Evolutionary conservation across 2,329 filamentous ascomycete genomes (phyloP).

Genomic region (Alternaria triticina): DNA sequence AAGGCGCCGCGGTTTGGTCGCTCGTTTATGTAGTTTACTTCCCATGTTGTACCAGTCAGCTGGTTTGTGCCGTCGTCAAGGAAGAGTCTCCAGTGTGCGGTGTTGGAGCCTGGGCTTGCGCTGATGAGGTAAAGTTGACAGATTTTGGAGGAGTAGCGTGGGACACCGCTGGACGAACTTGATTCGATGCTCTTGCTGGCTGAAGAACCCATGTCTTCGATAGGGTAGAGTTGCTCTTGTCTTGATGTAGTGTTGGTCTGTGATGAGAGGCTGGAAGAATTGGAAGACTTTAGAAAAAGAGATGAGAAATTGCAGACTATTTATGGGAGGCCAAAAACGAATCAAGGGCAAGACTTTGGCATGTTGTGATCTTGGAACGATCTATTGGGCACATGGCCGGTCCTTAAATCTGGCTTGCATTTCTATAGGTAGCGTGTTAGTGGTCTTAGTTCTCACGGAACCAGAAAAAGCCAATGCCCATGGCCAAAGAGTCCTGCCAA

Average conservation of each 20-base stretch:
- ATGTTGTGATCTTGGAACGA: background rate
- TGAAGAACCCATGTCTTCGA: background rate
- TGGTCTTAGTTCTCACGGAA: background rate
- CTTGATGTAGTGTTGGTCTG: background rate
- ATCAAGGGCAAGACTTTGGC: background rate
- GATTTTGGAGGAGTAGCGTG: background rate
- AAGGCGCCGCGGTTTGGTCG: background rate
- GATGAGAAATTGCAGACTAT: background rate
- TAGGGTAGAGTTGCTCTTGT: background rate
- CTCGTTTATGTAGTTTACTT: background rate
- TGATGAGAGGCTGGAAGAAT: background rate
- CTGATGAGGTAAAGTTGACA: background rate
- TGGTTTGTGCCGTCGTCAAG: background rate
- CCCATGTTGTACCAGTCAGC: background rate
- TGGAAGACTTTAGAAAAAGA: background rate
- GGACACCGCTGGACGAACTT: background rate
- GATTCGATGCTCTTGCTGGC: background rate
- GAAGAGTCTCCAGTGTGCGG: background rate
- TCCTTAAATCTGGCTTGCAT: background rate
- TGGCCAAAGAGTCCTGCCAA: background rate
- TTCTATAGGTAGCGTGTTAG: background rate
- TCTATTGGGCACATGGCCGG: background rate
- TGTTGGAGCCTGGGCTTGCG: background rate
- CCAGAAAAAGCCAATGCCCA: background rate
- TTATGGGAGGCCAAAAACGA: background rate